Conservation (phyloP, 495 filamentous ascomycete species). For the Hyphodiscus hymeniophilus region DNA sequence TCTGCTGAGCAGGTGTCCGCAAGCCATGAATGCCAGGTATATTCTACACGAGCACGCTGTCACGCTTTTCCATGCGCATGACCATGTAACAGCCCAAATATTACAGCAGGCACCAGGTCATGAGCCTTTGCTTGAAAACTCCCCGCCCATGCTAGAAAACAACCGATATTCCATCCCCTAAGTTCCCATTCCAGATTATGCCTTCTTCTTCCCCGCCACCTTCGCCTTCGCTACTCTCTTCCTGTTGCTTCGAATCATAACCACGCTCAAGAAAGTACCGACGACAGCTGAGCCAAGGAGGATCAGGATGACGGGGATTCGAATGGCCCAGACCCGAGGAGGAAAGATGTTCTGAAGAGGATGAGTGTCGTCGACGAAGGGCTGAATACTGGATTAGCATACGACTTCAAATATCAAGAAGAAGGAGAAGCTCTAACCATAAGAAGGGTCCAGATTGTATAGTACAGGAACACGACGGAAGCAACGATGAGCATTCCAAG, state of each 20-base stretch:
- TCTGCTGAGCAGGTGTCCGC: too few relatives aligned
- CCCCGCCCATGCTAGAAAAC: background rate
- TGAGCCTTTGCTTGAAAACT: background rate
- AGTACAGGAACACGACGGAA: slow-evolving; percentile 95
- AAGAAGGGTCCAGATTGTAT: slow-evolving; percentile 93
- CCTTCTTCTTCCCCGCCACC: slow-evolving; percentile 66
- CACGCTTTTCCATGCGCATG: too few relatives aligned
- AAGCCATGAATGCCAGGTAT: too few relatives aligned
- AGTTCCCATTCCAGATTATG: slow-evolving; percentile 11
- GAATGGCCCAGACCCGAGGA: slow-evolving; percentile 96
- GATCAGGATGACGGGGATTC: slow-evolving; percentile 93
- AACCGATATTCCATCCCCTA: background rate
- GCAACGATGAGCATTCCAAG: slow-evolving; percentile 96
- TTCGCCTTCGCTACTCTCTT: slow-evolving; percentile 94
- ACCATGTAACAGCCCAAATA: too few relatives aligned
- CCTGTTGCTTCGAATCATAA: slow-evolving; percentile 98
- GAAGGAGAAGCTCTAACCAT: slow-evolving; percentile 54
- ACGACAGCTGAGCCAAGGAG: slow-evolving; percentile 90
- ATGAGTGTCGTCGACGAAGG: slow-evolving; percentile 92
- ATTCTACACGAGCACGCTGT: too few relatives aligned
- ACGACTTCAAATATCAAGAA: slow-evolving; percentile 1
- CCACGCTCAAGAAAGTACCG: slow-evolving; percentile 88
- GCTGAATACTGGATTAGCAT: slow-evolving; percentile 41
- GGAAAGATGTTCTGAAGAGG: slow-evolving; percentile 93
- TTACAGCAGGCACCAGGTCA: background rate